Conservation (phyloP, 768 basidiomycete genomes). For the Phaeotremella fagi region DNA sequence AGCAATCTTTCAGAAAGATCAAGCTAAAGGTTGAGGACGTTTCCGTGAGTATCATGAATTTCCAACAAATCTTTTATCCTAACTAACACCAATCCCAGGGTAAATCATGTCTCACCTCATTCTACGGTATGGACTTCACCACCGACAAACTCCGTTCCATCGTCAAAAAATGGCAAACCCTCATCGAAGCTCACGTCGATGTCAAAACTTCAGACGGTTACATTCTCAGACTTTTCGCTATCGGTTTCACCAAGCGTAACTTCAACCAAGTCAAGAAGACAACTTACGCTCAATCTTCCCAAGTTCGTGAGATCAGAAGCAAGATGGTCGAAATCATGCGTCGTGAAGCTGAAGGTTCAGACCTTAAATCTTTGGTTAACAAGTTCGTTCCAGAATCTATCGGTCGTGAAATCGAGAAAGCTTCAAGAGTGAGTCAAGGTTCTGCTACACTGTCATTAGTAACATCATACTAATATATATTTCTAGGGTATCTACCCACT, state of each 20-base stretch:
- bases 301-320: conserved; percentile 94
- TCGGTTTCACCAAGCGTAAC: conserved; percentile 97
- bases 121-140: conserved; percentile 99
- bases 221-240: conserved; percentile 96
- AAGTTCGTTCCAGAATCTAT: conserved; percentile 99
- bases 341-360: conserved; percentile 87
- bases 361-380: conserved; percentile 83
- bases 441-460: background rate
- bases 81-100: conserved; percentile 56
- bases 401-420: conserved; percentile 99
- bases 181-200: conserved; percentile 98
- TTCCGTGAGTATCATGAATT: conserved; percentile 26
- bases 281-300: conserved; percentile 91
- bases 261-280: conserved; percentile 97
- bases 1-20: conserved; percentile 98
- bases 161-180: conserved; percentile 99
- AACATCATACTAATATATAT: background rate
- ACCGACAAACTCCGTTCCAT: conserved; percentile 99
- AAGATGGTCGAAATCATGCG: conserved; percentile 88
- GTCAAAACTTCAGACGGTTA: conserved; percentile 99
- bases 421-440: conserved; percentile 52
- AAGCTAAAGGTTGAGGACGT: conserved; percentile 83
- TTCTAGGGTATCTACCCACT: conserved; percentile 86
- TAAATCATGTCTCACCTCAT: conserved; percentile 98
- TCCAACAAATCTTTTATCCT: background rate